Base-by-base conservation (phyloP, 108 stramenopile genomes). In the Pseudonitzschia pungens region DNA sequence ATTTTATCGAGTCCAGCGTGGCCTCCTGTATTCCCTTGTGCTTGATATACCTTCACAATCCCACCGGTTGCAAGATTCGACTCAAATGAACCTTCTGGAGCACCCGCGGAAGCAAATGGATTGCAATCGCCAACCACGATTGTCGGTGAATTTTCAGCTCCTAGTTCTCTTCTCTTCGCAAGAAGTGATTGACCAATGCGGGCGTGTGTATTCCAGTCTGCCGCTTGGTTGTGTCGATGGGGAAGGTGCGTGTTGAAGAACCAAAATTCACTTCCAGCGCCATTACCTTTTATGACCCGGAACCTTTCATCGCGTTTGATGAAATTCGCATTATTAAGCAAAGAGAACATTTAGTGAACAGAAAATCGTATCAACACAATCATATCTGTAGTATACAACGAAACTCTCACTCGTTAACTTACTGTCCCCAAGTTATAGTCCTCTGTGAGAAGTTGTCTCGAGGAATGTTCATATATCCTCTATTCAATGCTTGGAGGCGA, bases 181-280 rank as follows among this genome's bases (percentile, higher is more conserved):
- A 56, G 0, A 20, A 56, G 55, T 20, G 20, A 26, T 27, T 20
- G 55, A 56, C 55, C 55, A 56, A 56, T 56, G 24, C 55, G 21
- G 14, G 55, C 55, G 20, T 56, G 55, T 20, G 55, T 56, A 20
- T 56, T 56, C 55, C 16, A 10, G 26, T 56, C 55, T 20, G 55
- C 12, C 10, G 55, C 55, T 20, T 22, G 16, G 26, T 27, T 27
- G 55, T 26, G 55, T 20, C 26, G 21, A 20, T 56, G 55, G 21
- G 55, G 55, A 26, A 56, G 55, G 26, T 56, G 55, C 10, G 55
- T 56, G 20, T 56, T 56, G 55, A 56, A 56, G 26, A 56, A 56
- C 55, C 55, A 56, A 56, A 56, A 56, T 20, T 56, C 55, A 0
- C 20, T 56, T 10, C 55, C 55, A 20, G 20, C 20, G 9, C 55